Conservation (phyloP, 441 rosid genomes). For the Pelargonium citronellum region DNA sequence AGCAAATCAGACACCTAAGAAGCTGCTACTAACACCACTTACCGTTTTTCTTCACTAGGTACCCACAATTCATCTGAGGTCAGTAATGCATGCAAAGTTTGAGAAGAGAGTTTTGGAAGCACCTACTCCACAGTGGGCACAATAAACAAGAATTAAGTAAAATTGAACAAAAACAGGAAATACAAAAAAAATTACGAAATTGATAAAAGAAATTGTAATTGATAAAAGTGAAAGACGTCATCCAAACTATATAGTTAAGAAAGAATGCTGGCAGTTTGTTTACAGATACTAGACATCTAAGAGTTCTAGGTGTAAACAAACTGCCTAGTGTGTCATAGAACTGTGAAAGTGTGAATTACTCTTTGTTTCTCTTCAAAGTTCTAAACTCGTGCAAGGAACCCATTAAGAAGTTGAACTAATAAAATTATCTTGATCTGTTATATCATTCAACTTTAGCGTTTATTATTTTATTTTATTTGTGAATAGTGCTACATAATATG, state of each 20-base stretch:
- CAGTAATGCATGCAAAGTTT: slow-evolving; percentile 79
- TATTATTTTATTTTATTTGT: too few species aligned
- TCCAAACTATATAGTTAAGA: neutral
- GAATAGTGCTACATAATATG: neutral
- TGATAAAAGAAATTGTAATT: slow-evolving; percentile 3
- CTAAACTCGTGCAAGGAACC: neutral
- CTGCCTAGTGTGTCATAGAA: neutral
- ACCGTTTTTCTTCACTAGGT: slow-evolving; percentile 89
- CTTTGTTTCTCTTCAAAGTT: slow-evolving; percentile 1
- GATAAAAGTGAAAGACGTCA: slow-evolving; percentile 4
- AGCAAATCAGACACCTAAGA: slow-evolving; percentile 19
- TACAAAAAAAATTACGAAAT: neutral
- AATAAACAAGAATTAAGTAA: slow-evolving; percentile 17
- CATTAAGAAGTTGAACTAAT: neutral
- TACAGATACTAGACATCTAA: slow-evolving; percentile 1
- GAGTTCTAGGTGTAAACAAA: neutral
- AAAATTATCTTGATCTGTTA: neutral
- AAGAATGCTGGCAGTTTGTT: neutral
- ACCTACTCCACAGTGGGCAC: slow-evolving; percentile 43
- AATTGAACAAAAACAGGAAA: slow-evolving; percentile 15
- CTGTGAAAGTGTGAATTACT: neutral
- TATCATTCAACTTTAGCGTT: neutral
- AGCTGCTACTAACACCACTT: slow-evolving; percentile 24
- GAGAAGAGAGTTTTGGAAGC: slow-evolving; percentile 86
- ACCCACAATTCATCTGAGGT: slow-evolving; percentile 95